A percentile compares a stretch with the other conserved stretches of the same genome.
These are phyloP conservation scores for Rhazya stricta DNA, from an alignment of 257 asterid species.

Conservation along the genomic window DNA sequence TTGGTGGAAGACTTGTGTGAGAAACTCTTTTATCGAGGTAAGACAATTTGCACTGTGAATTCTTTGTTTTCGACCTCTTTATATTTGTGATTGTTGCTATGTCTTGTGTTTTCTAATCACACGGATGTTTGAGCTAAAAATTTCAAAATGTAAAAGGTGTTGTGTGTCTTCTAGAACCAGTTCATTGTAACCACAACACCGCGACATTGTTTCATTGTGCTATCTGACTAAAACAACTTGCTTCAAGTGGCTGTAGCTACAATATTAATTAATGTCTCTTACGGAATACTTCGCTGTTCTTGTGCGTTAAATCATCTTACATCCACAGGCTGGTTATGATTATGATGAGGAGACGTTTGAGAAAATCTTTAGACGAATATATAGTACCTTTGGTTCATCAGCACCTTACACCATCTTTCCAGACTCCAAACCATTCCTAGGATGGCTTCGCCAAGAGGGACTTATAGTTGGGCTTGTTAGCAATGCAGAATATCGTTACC, in stretches of 20 bases:
- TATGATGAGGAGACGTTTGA: slow-evolving; percentile 92
- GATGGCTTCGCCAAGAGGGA: slow-evolving; percentile 71
- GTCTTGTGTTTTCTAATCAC: neutral
- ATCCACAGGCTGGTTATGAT: slow-evolving; percentile 87
- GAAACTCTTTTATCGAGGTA: slow-evolving; percentile 86
- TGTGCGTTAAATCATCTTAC: slow-evolving; percentile 9
- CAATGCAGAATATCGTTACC: slow-evolving; percentile 90
- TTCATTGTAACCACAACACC: neutral
- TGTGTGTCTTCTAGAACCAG: neutral
- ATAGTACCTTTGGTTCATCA: slow-evolving; percentile 86
- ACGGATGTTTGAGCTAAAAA: neutral
- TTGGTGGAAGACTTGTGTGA: slow-evolving; percentile 96
- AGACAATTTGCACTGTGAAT: slow-evolving; percentile 11
- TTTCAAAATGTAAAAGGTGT: neutral
- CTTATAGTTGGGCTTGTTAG: slow-evolving; percentile 75
- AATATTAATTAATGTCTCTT: neutral
- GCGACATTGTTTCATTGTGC: neutral
- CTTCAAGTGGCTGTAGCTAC: neutral
- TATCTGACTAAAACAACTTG: neutral
- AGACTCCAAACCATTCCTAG: slow-evolving; percentile 78
- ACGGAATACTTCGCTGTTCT: slow-evolving; percentile 2
- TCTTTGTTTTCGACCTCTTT: neutral
- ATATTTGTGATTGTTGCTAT: neutral
- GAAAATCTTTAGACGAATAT: slow-evolving; percentile 76
- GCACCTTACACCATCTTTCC: slow-evolving; percentile 79